Evolutionary conservation across 106 monocot genomes (phyloP).

Genomic region (Alisma plantagoaquatica): DNA sequence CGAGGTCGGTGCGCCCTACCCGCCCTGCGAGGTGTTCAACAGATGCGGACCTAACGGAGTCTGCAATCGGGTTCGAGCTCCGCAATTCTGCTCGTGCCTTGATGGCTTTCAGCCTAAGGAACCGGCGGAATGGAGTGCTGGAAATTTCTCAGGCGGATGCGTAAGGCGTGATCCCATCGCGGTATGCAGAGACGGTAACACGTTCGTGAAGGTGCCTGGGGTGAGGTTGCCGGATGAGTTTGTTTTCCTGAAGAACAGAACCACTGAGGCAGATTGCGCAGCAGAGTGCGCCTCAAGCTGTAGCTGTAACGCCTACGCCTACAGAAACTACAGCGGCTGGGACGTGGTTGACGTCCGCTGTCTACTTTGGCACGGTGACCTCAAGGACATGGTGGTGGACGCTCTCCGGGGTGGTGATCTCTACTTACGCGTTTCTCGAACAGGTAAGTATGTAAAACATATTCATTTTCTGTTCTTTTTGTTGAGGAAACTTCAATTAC

Average conservation of each 20-base stretch:
- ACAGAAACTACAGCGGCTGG: not conserved
- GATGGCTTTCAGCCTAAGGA: not conserved
- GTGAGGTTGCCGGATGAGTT: not conserved
- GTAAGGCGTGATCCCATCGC: not conserved
- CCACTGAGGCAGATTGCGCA: not conserved
- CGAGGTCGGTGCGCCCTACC: not conserved
- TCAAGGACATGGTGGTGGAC: not conserved
- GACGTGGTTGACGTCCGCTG: not conserved
- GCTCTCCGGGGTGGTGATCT: not conserved
- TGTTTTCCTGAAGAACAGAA: not conserved
- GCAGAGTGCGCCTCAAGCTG: conserved; percentile 1
- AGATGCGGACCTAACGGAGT: not conserved
- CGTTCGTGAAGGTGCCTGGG: not conserved
- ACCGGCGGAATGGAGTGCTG: not conserved
- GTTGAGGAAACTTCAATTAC: too few species aligned
- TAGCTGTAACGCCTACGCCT: conserved; percentile 1
- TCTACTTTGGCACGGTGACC: not conserved
- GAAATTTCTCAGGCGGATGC: conserved; percentile 3
- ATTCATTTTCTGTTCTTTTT: too few species aligned
- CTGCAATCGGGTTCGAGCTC: not conserved
- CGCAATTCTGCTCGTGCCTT: not conserved
- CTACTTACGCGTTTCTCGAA: not conserved
- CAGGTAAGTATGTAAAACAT: too few species aligned
- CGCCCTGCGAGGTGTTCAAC: not conserved
- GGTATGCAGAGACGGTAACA: not conserved